Evolutionary conservation across 495 filamentous ascomycete genomes (phyloP), one percentile per base, ranked within the genome.

Genomic region (Aspergillus heteromorphus): DNA sequence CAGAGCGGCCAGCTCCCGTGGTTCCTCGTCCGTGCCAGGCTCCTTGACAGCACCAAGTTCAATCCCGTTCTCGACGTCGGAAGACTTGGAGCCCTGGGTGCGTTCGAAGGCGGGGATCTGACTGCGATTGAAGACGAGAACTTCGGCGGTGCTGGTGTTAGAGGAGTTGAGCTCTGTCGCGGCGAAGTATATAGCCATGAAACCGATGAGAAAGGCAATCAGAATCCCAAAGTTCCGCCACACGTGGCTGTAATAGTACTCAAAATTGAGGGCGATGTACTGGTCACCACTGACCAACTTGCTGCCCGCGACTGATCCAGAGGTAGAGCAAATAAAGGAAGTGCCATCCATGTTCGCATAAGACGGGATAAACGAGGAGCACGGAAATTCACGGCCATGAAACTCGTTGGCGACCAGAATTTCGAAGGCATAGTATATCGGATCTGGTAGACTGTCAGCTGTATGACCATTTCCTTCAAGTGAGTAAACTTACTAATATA

Each of bases 201-300:
- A 87, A 52, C 79, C 80, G 18, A 78, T 49, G 49, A 79, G 74
- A 60, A 87, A 85, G 1, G 77, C 84, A 45, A 81, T 75, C 4
- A 87, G 73, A 55, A 88, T 79, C 0, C 83, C 85, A 48, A 86
- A 69, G 51, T 87, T 86, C 9, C 83, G 68, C 85, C 85, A 88
- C 2, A 85, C 67, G 53, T 88, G 81, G 4, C 60, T 63, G 40
- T 75, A 74, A 9, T 65, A 71, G 53, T 87, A 87, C 1, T 56
- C 51, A 58, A 77, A 87, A 25, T 75, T 79, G 8, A 65, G 49
- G 36, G 67, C 25, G 27, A 84, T 75, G 56, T 78, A 86, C 13
- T 63, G 60, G 38, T 69, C 73, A 16, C 83, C 79, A 42, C 54
- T 65, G 2, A 86, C 54, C 48, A 72, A 65, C 31, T 63, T 49